A percentile compares a stretch with the other conserved stretches of the same genome.
Evolutionary conservation across 2,329 filamentous ascomycete species (phyloP).

Genomic region (Fusarium annulatum): DNA sequence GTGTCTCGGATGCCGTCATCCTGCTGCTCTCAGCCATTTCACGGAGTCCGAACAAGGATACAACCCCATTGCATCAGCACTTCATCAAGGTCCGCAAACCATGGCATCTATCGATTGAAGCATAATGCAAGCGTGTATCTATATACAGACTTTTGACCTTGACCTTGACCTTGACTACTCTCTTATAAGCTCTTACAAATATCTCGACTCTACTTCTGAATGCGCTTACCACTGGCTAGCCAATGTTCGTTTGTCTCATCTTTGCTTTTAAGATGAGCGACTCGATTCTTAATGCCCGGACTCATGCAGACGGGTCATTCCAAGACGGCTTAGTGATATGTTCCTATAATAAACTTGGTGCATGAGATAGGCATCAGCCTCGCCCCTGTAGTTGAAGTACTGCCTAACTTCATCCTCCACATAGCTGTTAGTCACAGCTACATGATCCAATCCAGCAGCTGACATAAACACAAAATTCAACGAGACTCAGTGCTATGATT

Average conservation of each 20-base stretch:
- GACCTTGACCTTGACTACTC: background rate
- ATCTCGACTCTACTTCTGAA: no score
- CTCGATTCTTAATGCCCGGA: no score
- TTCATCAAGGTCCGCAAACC: background rate
- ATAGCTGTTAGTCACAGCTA: no score
- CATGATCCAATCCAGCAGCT: accelerated
- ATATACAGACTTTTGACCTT: no score
- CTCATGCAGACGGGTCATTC: accelerated
- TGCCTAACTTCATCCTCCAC: no score
- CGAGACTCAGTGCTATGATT: accelerated
- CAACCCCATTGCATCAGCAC: accelerated
- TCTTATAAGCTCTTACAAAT: background rate
- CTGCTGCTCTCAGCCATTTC: background rate
- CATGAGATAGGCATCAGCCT: background rate
- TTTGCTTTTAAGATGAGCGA: background rate
- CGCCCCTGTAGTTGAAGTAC: no score
- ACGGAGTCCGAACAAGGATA: background rate
- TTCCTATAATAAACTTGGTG: background rate
- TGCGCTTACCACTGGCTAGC: no score
- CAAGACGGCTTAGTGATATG: accelerated
- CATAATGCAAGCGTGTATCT: background rate
- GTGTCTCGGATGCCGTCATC: background rate
- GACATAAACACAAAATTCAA: accelerated
- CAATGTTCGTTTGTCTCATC: background rate
- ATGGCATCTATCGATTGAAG: accelerated